phyloP scores from a whole-genome alignment of 192 early-diverging fungal species.

The Spinellus fusiger region DNA sequence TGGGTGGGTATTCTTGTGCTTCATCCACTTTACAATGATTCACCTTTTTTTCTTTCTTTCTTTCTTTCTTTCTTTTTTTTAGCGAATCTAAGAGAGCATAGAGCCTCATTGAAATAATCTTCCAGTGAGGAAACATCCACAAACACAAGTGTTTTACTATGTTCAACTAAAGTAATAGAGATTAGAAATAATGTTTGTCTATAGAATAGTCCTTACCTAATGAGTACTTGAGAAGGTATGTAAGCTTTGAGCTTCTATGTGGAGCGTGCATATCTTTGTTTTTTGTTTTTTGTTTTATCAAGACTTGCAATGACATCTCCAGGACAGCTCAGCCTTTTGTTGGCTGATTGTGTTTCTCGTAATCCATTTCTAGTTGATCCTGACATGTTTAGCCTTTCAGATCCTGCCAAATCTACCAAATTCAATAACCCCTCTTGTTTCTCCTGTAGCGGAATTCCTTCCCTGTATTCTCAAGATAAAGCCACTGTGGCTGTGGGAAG shows the following conservation, averaged over 20 bases:
- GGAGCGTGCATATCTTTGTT: slow-evolving; percentile 72
- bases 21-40: no score
- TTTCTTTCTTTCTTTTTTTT: no score
- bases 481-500: slow-evolving; percentile 89
- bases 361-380: slow-evolving; percentile 84
- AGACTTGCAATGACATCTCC: slow-evolving; percentile 91
- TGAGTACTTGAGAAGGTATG: slow-evolving; percentile 65
- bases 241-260: slow-evolving; percentile 91
- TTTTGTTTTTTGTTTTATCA: no score
- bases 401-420: slow-evolving; percentile 93
- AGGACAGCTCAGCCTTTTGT: slow-evolving; percentile 84
- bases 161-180: slow-evolving; percentile 54
- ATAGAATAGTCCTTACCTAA: slow-evolving; percentile 26
- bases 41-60: no score
- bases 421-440: slow-evolving; percentile 77
- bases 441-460: slow-evolving; percentile 65
- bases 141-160: slow-evolving; percentile 98
- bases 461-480: slow-evolving; percentile 82
- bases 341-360: slow-evolving; percentile 93
- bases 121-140: slow-evolving; percentile 87
- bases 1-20: no score
- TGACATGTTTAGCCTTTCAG: slow-evolving; percentile 76
- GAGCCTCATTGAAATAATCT: slow-evolving; percentile 74
- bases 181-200: not conserved
- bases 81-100: slow-evolving; percentile 91